Evolutionary conservation across 257 asterid species (phyloP), one percentile per base, ranked within the genome.

Genomic region (Nyctanthes arbortristis): DNA sequence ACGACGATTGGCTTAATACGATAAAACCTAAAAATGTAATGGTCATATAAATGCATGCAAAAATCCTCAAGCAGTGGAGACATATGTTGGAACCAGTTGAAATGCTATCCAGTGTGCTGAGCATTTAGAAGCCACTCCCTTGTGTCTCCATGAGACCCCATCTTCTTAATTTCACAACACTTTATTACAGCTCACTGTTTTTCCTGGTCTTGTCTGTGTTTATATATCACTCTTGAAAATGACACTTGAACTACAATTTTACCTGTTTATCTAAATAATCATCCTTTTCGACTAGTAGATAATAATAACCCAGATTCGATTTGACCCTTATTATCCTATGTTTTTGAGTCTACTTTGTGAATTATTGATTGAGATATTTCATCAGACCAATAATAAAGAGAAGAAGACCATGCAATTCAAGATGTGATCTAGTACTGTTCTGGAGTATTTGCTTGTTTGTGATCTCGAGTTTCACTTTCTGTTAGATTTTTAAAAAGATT

Each of bases 121-220:
- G 84, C 80, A 80, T 80, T 80, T 73, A 80, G 47, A 69, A 62
- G 47, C 64, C 72, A 75, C 64, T 52, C 30, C 68, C 47, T 63
- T 25, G 9, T 76, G 82, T 76, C 78, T 82, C 70, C 64, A 66
- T 73, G 22, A 68, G 87, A 76, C 82, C 84, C 82, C 79, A 76
- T 81, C 11, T 63, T 77, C 84, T 78, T 79, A n/a, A 84, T 76
- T 81, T 37, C 63, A 16, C 29, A 62, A 10, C 55, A 22, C 58
- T 25, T 64, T 29, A 52, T 59, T 34, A 66, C 80, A 67, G 55
- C 76, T 39, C 74, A 74, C 78, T 67, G 13, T 67, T 32, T 73
- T 34, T 80, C 73, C 66, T 81, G 40, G 67, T 72, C 65, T 69
- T 54, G 1, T 70, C n/a, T n/a, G n/a, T n/a, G n/a, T n/a, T n/a